A percentile compares a stretch with the other conserved stretches of the same genome.
Evolutionary conservation across 768 basidiomycete genomes (phyloP).

Genomic region (Exsudoporus frostii): DNA sequence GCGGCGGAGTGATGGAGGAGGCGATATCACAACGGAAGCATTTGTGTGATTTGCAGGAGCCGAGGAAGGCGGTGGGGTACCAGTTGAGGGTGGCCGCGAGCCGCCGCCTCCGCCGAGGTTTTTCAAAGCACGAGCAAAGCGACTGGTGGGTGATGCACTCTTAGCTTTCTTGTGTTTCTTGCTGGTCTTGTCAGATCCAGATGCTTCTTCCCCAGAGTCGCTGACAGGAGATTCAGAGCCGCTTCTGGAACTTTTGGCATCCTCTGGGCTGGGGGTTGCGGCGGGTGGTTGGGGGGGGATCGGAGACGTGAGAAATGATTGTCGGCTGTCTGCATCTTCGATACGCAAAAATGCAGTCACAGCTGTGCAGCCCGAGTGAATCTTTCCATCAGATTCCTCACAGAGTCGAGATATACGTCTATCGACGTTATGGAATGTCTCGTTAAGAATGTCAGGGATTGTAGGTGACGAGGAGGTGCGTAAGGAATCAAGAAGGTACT

Average conservation of each 20-base stretch:
- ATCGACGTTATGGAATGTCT: constrained; percentile 94
- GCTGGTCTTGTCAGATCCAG: constrained; percentile 32
- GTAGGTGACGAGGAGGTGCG: constrained; percentile 52
- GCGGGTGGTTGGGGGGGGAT: constrained; percentile 30
- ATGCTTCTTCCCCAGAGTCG: constrained; percentile 38
- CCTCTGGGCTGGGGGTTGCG: constrained; percentile 29
- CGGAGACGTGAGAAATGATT: constrained; percentile 54
- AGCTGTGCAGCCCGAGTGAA: constrained; percentile 95
- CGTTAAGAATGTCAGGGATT: constrained; percentile 87
- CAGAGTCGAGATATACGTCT: constrained; percentile 76
- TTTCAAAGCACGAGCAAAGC: constrained; percentile 54
- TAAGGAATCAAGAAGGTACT: constrained; percentile 70
- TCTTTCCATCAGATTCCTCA: constrained; percentile 84
- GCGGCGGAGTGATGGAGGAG: constrained; percentile 54
- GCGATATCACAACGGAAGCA: constrained; percentile 34
- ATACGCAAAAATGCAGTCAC: constrained; percentile 93
- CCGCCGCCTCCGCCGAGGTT: constrained; percentile 40
- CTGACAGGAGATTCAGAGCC: constrained; percentile 44
- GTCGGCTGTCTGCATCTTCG: constrained; percentile 75
- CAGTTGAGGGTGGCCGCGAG: constrained; percentile 18
- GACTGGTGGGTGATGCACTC: constrained; percentile 40
- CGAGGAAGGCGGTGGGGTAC: constrained; percentile 1
- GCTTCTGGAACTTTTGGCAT: constrained; percentile 31
- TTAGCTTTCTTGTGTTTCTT: constrained; percentile 44
- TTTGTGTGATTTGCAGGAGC: constrained; percentile 32